These are phyloP conservation scores for Phaeodactylum tricornutum DNA, from an alignment of 108 stramenopile species.

Conservation along the genomic window DNA sequence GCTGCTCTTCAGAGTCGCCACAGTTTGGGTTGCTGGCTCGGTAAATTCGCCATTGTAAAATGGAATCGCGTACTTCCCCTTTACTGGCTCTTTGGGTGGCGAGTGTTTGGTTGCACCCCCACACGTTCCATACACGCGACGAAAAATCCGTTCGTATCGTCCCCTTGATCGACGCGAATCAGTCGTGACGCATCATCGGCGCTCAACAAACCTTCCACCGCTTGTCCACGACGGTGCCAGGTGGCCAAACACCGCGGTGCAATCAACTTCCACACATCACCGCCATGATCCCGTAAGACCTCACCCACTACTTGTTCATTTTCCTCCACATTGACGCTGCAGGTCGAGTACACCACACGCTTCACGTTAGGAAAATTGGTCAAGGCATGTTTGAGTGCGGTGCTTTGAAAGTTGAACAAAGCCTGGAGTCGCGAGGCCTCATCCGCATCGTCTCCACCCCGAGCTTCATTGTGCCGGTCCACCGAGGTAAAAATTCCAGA, in stretches of 20 bases:
- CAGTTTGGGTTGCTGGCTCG: slow-evolving; percentile 4
- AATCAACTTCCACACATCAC: slow-evolving; percentile 37
- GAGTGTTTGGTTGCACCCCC: not conserved
- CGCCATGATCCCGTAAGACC: slow-evolving; percentile 46
- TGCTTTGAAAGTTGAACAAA: slow-evolving; percentile 85
- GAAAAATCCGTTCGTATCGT: slow-evolving; percentile 95
- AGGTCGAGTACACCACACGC: slow-evolving; percentile 97
- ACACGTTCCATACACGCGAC: slow-evolving; percentile 84
- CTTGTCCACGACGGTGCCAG: slow-evolving; percentile 83
- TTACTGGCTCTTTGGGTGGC: not conserved
- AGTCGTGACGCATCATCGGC: slow-evolving; percentile 52
- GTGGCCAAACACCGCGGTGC: slow-evolving; percentile 59
- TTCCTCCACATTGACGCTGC: slow-evolving; percentile 88
- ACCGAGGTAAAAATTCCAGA: slow-evolving; percentile 85
- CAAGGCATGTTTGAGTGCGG: slow-evolving; percentile 85
- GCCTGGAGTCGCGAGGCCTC: slow-evolving; percentile 40
- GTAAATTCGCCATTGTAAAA: slow-evolving; percentile 9
- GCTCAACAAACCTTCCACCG: slow-evolving; percentile 19
- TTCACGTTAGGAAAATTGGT: slow-evolving; percentile 68
- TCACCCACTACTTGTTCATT: slow-evolving; percentile 88
- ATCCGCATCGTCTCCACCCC: slow-evolving; percentile 9
- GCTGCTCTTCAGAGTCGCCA: slow-evolving; percentile 1
- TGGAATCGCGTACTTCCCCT: not conserved
- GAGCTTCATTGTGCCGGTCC: slow-evolving; percentile 30
- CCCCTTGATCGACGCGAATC: slow-evolving; percentile 76